Evolutionary conservation across 2,329 filamentous ascomycete species (phyloP), one percentile per base, ranked within the genome.

Genomic region (Trichoderma polysporum): DNA sequence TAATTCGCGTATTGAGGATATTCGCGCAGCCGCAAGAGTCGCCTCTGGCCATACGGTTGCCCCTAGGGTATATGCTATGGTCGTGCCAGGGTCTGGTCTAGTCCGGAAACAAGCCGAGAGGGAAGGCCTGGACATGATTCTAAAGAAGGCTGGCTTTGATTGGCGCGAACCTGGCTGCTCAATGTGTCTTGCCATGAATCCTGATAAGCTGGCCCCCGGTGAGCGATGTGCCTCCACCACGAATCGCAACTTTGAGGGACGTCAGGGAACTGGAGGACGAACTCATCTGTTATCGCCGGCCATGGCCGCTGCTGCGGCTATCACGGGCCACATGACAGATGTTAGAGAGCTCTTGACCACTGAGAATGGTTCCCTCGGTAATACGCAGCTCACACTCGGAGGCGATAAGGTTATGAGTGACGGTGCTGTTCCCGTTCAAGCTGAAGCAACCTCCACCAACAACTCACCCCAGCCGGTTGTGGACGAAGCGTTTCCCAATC

Each of bases 181-280:
- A 70, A 99, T 99, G 95, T 98, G 95, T 78, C 86, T 99, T 66
- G 94, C 94, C 77, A 99, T 99, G 94, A 99, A 99, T 83, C 94
- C 95, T 0, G 94, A 99, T 78, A 97, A 98, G 70, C 86, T 98
- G 52, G 89, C 93, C 1, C 94, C 94, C 63, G 87, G 91, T 78
- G 94, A 99, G 82, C 90, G 94, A 74, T 98, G 94, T 77, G 94
- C 95, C 47, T 94, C 91, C 76, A 98, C 94, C 57, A 96, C 92
- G 70, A 98, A 98, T 83, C 91, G 94, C 74, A 98, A 98, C 81
- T 98, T 98, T 73, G 94, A 98, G 79, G 94, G 95, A 70, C 90
- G 94, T 71, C 94, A 99, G 81, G 94, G 94, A 76, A 93, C 94
- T 69, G 89, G 89, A 70, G 92, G 94, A 68, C 88, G 94, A 68